Base-by-base conservation (phyloP, 805 yeast genomes). In the Sungouiella blattae region DNA sequence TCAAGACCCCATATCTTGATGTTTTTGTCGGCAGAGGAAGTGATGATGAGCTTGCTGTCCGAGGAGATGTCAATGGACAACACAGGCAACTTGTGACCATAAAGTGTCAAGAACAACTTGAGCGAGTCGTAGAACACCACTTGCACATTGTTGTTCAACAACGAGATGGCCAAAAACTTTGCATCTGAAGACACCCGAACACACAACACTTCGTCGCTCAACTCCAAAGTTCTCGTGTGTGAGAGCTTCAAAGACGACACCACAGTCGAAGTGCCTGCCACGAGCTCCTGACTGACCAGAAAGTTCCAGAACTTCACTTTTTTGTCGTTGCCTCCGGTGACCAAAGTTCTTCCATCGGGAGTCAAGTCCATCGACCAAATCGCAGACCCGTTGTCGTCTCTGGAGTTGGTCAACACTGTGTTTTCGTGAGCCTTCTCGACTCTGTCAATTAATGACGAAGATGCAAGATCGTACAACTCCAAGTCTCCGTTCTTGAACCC, bases 1-100 rank as follows among this genome's bases (percentile, higher is more conserved):
- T 93, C 98, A 39, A 93, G 67, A 33, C 99, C 99, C 99, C 99
- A 93, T 39, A 93, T 84, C 63, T 94, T 88, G 55, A 93, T 86
- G 60, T 93, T 93, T 61, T 93, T 93, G 63, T 93, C 99, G 0
- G 98, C 98, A 1, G 97, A 87, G 4, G 96, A 86, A 0, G 98
- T 87, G 35, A 91, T 79, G 42, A 93, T 74, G 48, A 93, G 58
- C 60, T 93, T 91, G 25, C 91, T 80, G 59, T 93, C 99, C 48
- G 60, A 71, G 1, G 98, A 86, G 28, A 93, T 88, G 57, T 93
- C 98, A 47, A 93, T 77, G 3, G 96, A 83, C 35, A 93, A 69
- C 2, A 93, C 98, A 0, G 98, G 98, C 42, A 93, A 73, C 57
- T 91, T 93, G 62, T 93, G 99, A 26, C 99, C 99, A 53, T 93